Evolutionary conservation across 345 rosid species (phyloP).

Genomic region (Populus ilicifolia): DNA sequence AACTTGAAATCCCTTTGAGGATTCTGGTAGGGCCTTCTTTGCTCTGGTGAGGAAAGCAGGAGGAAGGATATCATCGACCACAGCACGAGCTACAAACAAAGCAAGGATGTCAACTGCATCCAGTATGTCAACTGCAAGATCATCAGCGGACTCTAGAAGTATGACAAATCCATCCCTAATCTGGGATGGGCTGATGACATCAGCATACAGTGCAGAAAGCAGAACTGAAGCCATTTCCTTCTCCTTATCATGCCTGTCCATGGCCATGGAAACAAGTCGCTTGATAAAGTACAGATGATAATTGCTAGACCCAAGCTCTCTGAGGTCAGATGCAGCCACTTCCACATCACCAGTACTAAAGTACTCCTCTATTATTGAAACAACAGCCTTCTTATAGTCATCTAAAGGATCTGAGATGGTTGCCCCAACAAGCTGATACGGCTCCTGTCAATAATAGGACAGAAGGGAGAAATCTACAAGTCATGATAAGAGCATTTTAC

Average conservation of each 20-base stretch:
- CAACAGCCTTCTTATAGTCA: slow-evolving; percentile 89
- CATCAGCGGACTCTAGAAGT: slow-evolving; percentile 94
- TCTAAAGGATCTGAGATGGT: slow-evolving; percentile 84
- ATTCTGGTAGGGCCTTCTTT: slow-evolving; percentile 65
- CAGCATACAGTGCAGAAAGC: slow-evolving; percentile 85
- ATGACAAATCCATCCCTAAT: slow-evolving; percentile 94
- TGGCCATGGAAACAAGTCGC: slow-evolving; percentile 91
- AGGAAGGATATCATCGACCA: slow-evolving; percentile 94
- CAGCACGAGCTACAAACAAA: slow-evolving; percentile 87
- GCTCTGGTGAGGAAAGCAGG: slow-evolving; percentile 82
- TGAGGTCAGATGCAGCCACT: slow-evolving; percentile 88
- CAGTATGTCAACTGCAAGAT: slow-evolving; percentile 83
- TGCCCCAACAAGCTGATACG: slow-evolving; percentile 79
- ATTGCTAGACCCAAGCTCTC: slow-evolving; percentile 83
- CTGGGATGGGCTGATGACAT: slow-evolving; percentile 80
- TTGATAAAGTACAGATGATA: slow-evolving; percentile 91
- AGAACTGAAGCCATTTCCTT: slow-evolving; percentile 99
- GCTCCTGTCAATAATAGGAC: slow-evolving; percentile 48
- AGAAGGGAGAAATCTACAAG: slow-evolving; percentile 8
- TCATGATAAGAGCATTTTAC: not conserved
- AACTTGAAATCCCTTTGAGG: slow-evolving; percentile 79
- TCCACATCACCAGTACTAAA: slow-evolving; percentile 88
- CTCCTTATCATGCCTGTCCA: slow-evolving; percentile 99
- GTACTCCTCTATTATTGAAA: slow-evolving; percentile 79
- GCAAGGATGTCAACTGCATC: slow-evolving; percentile 94